These are phyloP conservation scores for Colletotrichum filicis DNA, from an alignment of 2,329 filamentous ascomycete species.

Conservation along the genomic window DNA sequence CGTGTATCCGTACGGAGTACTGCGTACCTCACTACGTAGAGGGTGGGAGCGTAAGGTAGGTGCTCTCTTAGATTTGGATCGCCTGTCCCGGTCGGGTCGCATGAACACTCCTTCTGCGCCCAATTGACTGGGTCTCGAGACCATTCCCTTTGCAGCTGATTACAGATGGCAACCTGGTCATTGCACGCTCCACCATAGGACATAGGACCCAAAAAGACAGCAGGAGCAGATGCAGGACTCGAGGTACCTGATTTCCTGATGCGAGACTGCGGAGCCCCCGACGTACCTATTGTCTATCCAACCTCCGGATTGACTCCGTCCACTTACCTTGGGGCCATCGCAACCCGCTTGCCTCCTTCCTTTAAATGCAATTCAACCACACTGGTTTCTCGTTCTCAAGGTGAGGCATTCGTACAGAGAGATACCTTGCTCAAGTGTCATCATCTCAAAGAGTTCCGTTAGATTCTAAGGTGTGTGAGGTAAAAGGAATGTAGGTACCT, in stretches of 20 bases:
- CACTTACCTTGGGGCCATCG: not conserved
- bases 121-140: constrained; percentile 32
- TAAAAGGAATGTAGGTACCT: not conserved
- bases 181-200: constrained; percentile 29
- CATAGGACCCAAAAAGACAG: not conserved
- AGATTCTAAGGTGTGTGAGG: not conserved
- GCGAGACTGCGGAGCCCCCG: not conserved
- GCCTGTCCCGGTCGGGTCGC: constrained; percentile 35
- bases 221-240: not conserved
- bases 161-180: constrained; percentile 35
- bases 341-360: not conserved
- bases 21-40: not conserved
- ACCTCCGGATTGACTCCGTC: not conserved
- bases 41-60: not conserved
- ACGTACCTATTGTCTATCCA: not conserved
- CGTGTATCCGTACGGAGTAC: too few species aligned
- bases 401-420: not conserved
- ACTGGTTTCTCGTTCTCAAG: not conserved
- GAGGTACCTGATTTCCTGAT: not conserved
- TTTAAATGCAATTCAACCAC: not conserved
- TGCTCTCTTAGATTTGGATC: constrained; percentile 35
- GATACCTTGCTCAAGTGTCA: not conserved
- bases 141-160: constrained; percentile 33
- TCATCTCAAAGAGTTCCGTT: too few species aligned
- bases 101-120: constrained; percentile 33